Evolutionary conservation across 2,329 filamentous ascomycete genomes (phyloP), one percentile per base, ranked within the genome.

Genomic region (Coleophoma cylindrospora): DNA sequence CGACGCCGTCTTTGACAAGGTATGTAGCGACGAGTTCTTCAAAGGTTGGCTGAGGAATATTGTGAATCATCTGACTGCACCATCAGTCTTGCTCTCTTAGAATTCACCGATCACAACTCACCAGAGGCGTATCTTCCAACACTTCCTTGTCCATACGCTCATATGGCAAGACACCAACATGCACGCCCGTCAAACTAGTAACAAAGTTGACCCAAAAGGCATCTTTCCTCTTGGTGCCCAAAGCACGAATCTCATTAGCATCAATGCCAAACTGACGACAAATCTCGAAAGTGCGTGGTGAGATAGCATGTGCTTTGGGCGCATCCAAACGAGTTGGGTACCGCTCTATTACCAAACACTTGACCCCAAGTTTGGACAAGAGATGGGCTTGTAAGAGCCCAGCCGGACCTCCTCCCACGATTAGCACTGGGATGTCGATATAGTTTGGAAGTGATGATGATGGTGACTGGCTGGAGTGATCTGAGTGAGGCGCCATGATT

Each of bases 151-250:
- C 64, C 63, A 65, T 65, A 34, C 64, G 47, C 45, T 66, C 64
- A 47, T 66, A 66, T 5, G 69, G 69, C 12, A 72, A 50, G 8
- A 58, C 55, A 3, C 68, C 69, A 14, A 71, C 65, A 21, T 58
- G 60, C 21, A 67, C 58, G 2, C 68, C 68, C 38, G 57, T 63
- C 34, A 72, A 53, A 44, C 63, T 69, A 1, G 68, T 70, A 11
- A 71, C 54, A 44, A 71, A 71, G 49, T 70, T 70, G 10, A 70
- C 68, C 67, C 67, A 71, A 48, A 60, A 67, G 0, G 67, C 68
- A 59, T 71, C 68, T 50, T 48, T 59, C 54, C 52, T 62, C 10
- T 51, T 52, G 11, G 56, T 63, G 5, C 68, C 62, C 15, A 69
- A 45, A 3, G 51, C 57, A 34, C 61, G 55, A 13, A 69, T 51